Base-by-base conservation (phyloP, 768 basidiomycete genomes). In the Tylopilus plumbeoviolaceoides region DNA sequence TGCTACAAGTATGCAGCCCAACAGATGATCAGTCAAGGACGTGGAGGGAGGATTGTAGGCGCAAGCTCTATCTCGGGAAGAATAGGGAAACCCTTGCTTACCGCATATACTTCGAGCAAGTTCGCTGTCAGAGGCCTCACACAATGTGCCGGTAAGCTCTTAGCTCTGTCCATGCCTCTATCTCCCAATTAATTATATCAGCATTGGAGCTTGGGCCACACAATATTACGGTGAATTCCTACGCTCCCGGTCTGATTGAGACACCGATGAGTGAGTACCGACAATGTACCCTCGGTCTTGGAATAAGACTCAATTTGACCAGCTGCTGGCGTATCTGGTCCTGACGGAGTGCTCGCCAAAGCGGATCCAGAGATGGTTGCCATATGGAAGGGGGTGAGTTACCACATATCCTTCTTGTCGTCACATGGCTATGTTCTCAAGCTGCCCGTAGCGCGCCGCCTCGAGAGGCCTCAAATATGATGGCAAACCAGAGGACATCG, bases 1-100 rank as follows among this genome's bases (percentile, higher is more conserved):
- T 84, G 81, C 62, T 85, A 84, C 47, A 80, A 83, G 50, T 74
- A 83, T 54, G 84, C 82, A 2, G 83, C 79, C 15, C 70, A 70
- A 53, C 76, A 79, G 58, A 87, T 85, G 85, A 73, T 83, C 15
- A 50, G 62, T 5, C 78, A 78, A 65, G 72, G 75, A 0, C 68
- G 65, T 11, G 76, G 80, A 10, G 79, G 83, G 0, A 70, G 77
- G n/a, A 80, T 86, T 53, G 73, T 84, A 20, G 78, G 54, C 59
- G 0, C 47, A 47, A 30, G 30, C 14, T 63, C 62, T 4, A 3
- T 44, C 0, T 2, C 7, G 1, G 55, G 55, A 6, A 53, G 41
- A 15, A 12, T 25, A 6, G 56, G 47, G 33, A 6, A 11, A 12
- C 41, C 49, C 1, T 30, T 30, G 30, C 39, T 53, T 17, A 7